A percentile compares a stretch with the other conserved stretches of the same genome.
These are phyloP conservation scores for Sporothrix curviconia DNA, from an alignment of 2,329 filamentous ascomycete species.

Conservation along the genomic window DNA sequence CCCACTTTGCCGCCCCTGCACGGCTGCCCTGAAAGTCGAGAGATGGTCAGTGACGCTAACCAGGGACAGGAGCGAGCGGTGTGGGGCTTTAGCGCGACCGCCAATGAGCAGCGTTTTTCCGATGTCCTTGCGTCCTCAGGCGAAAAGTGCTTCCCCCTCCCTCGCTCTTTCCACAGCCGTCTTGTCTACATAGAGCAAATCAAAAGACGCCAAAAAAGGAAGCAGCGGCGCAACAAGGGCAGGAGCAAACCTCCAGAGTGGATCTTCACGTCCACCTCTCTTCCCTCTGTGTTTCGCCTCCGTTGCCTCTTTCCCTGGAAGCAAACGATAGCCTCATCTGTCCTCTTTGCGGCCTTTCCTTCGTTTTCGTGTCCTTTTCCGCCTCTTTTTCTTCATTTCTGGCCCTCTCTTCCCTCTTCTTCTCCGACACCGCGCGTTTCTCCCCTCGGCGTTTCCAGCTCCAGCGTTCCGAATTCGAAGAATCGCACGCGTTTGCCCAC, in stretches of 20 bases:
- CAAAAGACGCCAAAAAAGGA: constrained; percentile 7
- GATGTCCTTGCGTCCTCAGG: not conserved
- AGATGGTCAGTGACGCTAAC: constrained; percentile 13
- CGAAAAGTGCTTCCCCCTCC: not conserved
- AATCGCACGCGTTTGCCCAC: constrained; percentile 8
- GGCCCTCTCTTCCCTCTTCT: not conserved
- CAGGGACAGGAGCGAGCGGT: too few relatives aligned
- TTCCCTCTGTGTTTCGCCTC: not conserved
- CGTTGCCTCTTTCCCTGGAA: not conserved
- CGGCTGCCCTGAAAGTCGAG: too few relatives aligned
- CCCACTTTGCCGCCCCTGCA: too few relatives aligned
- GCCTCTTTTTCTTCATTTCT: not conserved
- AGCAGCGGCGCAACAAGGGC: not conserved
- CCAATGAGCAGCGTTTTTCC: constrained; percentile 5
- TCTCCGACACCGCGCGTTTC: too few relatives aligned
- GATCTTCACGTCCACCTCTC: constrained; percentile 2
- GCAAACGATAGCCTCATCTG: not conserved
- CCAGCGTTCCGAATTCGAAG: too few relatives aligned
- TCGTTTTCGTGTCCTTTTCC: not conserved
- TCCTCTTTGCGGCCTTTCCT: too few relatives aligned
- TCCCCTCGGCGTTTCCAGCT: too few relatives aligned
- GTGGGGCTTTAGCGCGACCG: too few relatives aligned
- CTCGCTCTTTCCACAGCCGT: not conserved
- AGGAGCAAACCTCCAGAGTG: not conserved
- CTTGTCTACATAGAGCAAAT: not conserved